These are phyloP conservation scores for Talaromyces proteolyticus DNA, from an alignment of 495 filamentous ascomycete species.

Conservation along the genomic window DNA sequence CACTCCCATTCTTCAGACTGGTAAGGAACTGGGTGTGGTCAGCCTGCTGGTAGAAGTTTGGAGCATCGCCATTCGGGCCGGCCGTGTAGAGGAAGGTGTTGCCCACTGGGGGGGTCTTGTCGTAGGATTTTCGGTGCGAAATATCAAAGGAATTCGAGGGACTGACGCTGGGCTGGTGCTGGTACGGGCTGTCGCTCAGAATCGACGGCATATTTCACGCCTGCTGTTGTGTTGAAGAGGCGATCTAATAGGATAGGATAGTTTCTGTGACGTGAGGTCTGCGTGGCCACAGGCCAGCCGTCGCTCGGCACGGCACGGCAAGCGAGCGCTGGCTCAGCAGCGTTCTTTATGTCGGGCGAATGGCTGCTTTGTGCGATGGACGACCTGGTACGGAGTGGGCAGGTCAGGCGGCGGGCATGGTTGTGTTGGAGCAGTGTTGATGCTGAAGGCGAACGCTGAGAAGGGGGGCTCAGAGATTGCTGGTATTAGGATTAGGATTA, in stretches of 20 bases:
- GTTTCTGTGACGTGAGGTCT: conserved; percentile 26
- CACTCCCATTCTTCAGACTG: conserved; percentile 35
- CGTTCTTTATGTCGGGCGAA: too few relatives aligned
- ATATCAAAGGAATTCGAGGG: conserved; percentile 34
- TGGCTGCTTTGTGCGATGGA: too few relatives aligned
- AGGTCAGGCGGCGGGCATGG: too few relatives aligned
- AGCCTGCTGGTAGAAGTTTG: conserved; percentile 10
- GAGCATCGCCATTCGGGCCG: conserved; percentile 37
- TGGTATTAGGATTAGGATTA: neutral
- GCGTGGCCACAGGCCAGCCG: conserved; percentile 12
- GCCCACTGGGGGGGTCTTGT: conserved; percentile 41
- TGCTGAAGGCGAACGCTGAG: neutral
- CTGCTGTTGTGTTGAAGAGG: neutral
- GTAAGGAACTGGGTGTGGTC: conserved; percentile 30
- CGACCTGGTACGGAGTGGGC: too few relatives aligned
- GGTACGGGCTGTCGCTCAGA: conserved; percentile 31
- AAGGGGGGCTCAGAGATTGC: neutral
- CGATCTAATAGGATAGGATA: neutral
- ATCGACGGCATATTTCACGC: conserved; percentile 33
- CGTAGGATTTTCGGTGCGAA: conserved; percentile 33
- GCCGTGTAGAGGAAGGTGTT: conserved; percentile 44
- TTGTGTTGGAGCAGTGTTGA: too few relatives aligned
- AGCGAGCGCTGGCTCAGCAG: too few relatives aligned
- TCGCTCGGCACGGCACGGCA: too few relatives aligned
- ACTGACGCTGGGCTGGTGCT: conserved; percentile 19